These are phyloP conservation scores for Fusarium bulbicola DNA, from an alignment of 2,329 filamentous ascomycete genomes.

Conservation along the genomic window DNA sequence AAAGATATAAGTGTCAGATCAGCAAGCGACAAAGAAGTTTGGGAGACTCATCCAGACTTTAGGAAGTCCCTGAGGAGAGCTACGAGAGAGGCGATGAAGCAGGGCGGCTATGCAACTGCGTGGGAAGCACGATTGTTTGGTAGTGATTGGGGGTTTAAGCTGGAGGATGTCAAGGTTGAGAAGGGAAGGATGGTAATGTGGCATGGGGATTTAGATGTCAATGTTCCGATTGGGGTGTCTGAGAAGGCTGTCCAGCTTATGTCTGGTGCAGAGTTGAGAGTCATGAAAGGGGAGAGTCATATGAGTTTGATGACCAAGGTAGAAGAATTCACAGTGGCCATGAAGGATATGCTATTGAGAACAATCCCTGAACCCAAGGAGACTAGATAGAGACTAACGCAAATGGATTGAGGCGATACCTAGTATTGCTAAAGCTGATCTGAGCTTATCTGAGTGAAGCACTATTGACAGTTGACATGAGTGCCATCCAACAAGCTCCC, in stretches of 20 bases:
- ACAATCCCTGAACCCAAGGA: rapidly evolving
- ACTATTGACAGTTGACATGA: background rate
- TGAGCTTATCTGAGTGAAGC: background rate
- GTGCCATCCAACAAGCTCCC: constrained; percentile 34
- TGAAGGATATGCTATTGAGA: constrained; percentile 11
- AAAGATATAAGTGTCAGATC: constrained; percentile 14
- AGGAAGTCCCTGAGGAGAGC: background rate
- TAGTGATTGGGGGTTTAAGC: constrained; percentile 17
- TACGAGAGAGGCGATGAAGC: constrained; percentile 9
- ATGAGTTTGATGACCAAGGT: constrained; percentile 12
- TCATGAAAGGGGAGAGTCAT: constrained; percentile 20
- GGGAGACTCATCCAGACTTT: background rate
- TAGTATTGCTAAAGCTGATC: background rate
- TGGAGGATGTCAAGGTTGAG: constrained; percentile 21
- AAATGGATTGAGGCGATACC: background rate
- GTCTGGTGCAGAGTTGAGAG: constrained; percentile 9
- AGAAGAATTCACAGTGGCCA: background rate
- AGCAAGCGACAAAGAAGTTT: background rate
- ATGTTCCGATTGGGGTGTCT: constrained; percentile 15
- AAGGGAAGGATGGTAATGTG: constrained; percentile 22
- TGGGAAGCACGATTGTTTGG: constrained; percentile 24
- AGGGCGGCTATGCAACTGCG: constrained; percentile 4
- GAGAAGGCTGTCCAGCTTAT: constrained; percentile 9
- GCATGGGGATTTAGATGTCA: constrained; percentile 20
- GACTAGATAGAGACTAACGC: background rate